Evolutionary conservation across 169 alveolate genomes (phyloP), one percentile per base, ranked within the genome.

Genomic region (Blepharisma undulans): DNA sequence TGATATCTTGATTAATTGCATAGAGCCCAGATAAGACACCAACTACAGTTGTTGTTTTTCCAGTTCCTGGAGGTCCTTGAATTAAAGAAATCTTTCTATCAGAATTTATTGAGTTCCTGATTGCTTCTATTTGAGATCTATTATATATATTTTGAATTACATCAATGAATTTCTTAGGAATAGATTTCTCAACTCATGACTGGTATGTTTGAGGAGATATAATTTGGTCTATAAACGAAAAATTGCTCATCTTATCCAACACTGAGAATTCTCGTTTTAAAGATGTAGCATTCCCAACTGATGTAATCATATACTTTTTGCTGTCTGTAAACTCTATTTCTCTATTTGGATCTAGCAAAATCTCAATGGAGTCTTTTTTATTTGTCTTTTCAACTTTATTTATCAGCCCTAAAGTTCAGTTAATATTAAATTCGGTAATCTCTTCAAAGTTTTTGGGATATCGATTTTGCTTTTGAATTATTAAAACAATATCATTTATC

Each of bases 41-140:
- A 71, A 98, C 92, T 61, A 99, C 98, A 0, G 99, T 98, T 36
- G 98, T 97, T 0, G 94, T 91, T 59, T 91, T 91, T 30, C 94
- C 94, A 18, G 94, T 91, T n/a, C 94, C 94, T 30, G 94, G 94
- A 21, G 94, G 94, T 6, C 94, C 94, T 77, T 85, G 94, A 19
- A 91, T 66, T 32, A 84, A 60, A 66, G 82, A 71, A 34, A 86
- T 32, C 8, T 21, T 34, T 29, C 60, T n/a, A 48, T 48, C 66
- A 22, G 80, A 74, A 30, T 7, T 59, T 14, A 82, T 21, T 22
- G 89, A 72, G 12, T 33, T 36, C 36, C n/a, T 21, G 7, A 59
- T 74, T 22, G 77, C 72, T 25, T 34, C 14, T 10, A 36, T 14
- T 30, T 82, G 89, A 2, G 89, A 82, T 4, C 22, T 21, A 72